phyloP scores from a whole-genome alignment of 1,139 yeast genomes.

The Taphrina wiesneri region DNA sequence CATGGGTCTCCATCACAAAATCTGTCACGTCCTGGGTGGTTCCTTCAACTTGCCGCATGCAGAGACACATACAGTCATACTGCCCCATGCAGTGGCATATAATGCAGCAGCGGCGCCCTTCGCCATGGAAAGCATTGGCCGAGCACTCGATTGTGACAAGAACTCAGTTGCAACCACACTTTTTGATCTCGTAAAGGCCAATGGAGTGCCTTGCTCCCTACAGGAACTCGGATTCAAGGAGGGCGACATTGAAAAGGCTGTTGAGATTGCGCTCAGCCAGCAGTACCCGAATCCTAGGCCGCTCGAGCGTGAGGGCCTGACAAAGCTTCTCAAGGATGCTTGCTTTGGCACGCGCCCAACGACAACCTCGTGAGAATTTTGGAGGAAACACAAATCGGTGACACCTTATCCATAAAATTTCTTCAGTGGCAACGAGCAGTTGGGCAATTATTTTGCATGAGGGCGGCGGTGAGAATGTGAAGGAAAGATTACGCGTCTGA shows the following conservation, averaged over 20 bases:
- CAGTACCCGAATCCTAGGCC: slow-evolving; percentile 33
- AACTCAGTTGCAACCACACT: slow-evolving; percentile 5
- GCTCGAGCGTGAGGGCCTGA: slow-evolving; percentile 24
- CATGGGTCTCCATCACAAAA: slow-evolving; percentile 32
- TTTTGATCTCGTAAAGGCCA: slow-evolving; percentile 3
- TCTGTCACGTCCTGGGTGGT: slow-evolving; percentile 33
- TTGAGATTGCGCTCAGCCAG: slow-evolving; percentile 22
- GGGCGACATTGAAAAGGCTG: slow-evolving; percentile 24
- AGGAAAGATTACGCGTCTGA: neutral
- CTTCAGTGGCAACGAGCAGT: too few relatives aligned
- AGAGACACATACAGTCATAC: slow-evolving; percentile 27
- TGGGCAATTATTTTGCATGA: too few relatives aligned
- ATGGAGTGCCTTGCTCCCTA: slow-evolving; percentile 1
- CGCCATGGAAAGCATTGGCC: slow-evolving; percentile 1
- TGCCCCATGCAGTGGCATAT: slow-evolving; percentile 30
- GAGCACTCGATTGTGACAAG: slow-evolving; percentile 4
- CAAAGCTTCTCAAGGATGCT: slow-evolving; percentile 11
- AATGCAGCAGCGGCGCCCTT: slow-evolving; percentile 7
- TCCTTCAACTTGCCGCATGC: slow-evolving; percentile 34
- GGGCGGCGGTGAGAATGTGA: neutral
- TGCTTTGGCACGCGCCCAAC: neutral
- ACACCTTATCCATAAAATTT: neutral
- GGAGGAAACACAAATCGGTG: neutral
- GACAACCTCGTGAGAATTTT: neutral
- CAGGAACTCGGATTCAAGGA: slow-evolving; percentile 28